phyloP scores from a whole-genome alignment of 225 moss, liverwort and hornwort species.

The Thuidium tamariscinum region DNA sequence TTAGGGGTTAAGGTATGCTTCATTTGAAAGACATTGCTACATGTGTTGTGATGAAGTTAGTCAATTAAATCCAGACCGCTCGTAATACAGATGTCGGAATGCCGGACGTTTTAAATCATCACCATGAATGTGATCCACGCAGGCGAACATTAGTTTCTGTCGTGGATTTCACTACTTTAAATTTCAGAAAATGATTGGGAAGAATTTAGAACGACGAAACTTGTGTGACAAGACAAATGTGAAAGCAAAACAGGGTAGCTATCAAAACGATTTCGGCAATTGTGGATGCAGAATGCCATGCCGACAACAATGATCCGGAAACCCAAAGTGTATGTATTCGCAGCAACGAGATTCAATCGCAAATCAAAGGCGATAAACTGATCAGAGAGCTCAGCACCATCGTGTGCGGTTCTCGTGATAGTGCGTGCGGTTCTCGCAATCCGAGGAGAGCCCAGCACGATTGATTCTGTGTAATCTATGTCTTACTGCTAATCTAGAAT shows the following conservation, averaged over 20 bases:
- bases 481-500: not conserved
- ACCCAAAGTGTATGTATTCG: not conserved
- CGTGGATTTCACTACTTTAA: not conserved
- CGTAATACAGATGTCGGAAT: too few relatives aligned
- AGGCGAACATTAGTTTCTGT: too few relatives aligned
- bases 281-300: not conserved
- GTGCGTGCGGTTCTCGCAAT: constrained; percentile 3
- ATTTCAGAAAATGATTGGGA: too few relatives aligned
- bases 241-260: too few relatives aligned
- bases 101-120: not conserved
- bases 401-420: constrained; percentile 3
- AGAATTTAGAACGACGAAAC: not conserved
- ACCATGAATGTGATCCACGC: not conserved
- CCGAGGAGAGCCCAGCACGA: constrained; percentile 7
- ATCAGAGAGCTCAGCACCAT: constrained; percentile 22
- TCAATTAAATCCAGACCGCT: not conserved
- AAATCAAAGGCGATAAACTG: not conserved
- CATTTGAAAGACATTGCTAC: too few relatives aligned
- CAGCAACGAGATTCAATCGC: constrained; percentile 1
- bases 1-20: too few relatives aligned
- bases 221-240: not conserved
- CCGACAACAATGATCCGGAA: not conserved
- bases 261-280: not conserved
- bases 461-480: not conserved
- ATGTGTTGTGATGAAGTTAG: too few relatives aligned